Evolutionary conservation across 495 filamentous ascomycete species (phyloP).

Genomic region (Hypoxylon fuscum): DNA sequence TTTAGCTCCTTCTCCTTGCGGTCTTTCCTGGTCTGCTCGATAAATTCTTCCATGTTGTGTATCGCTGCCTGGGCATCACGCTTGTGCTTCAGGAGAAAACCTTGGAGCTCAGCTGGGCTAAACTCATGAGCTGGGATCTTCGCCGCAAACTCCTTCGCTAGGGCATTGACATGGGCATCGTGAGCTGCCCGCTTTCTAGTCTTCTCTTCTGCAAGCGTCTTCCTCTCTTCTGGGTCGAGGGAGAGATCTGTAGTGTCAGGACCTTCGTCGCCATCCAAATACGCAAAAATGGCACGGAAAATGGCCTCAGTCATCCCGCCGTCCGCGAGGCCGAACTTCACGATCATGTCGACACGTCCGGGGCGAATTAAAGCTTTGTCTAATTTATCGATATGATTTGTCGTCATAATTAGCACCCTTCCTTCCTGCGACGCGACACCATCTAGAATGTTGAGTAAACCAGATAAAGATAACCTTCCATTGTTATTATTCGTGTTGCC

Average conservation of each 20-base stretch:
- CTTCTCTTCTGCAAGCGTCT: constrained; percentile 45
- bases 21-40: constrained; percentile 64
- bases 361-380: constrained; percentile 80
- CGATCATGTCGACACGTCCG: constrained; percentile 78
- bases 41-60: constrained; percentile 64
- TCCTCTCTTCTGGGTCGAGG: constrained; percentile 45
- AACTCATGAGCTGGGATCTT: constrained; percentile 71
- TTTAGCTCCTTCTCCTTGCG: constrained; percentile 64
- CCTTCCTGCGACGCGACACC: constrained; percentile 82
- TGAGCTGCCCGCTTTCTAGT: constrained; percentile 51
- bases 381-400: constrained; percentile 79
- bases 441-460: constrained; percentile 80
- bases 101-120: constrained; percentile 81
- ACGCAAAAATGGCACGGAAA: constrained; percentile 59
- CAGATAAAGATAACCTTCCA: constrained; percentile 74
- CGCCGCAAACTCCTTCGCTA: constrained; percentile 66
- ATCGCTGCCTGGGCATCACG: constrained; percentile 67
- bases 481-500: constrained; percentile 19
- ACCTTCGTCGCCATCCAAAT: constrained; percentile 54
- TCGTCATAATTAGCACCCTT: constrained; percentile 84
- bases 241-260: constrained; percentile 14
- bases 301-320: constrained; percentile 55
- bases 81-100: constrained; percentile 76
- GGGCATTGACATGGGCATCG: constrained; percentile 42
- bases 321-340: constrained; percentile 68